Percentiles rank a stretch among this genome's conserved stretches.
Evolutionary conservation across 2,329 filamentous ascomycete species (phyloP).

Genomic region (Claviceps quebecensis): DNA sequence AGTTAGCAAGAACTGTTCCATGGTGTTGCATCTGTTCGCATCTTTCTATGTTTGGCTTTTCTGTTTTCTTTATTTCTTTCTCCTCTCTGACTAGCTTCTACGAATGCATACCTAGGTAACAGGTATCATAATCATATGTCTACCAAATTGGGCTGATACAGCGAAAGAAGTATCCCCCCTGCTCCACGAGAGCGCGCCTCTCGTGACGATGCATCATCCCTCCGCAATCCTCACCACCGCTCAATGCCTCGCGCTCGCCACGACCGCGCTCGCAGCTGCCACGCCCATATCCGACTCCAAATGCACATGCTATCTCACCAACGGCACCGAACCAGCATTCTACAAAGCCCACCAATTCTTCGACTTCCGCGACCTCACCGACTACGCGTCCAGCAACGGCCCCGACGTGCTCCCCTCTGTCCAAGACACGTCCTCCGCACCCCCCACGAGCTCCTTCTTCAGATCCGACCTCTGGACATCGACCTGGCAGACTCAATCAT

Average conservation of each 20-base stretch:
- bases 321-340: constrained; percentile 27
- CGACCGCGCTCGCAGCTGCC: background rate
- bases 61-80: background rate
- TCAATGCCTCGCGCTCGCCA: background rate
- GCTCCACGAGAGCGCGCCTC: background rate
- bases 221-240: background rate
- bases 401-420: constrained; percentile 18
- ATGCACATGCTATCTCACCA: constrained; percentile 35
- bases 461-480: constrained; percentile 19
- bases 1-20: background rate
- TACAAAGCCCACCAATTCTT: constrained; percentile 34
- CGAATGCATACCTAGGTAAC: background rate
- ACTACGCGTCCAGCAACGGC: constrained; percentile 21
- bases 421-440: constrained; percentile 14
- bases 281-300: constrained; percentile 15
- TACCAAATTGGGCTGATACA: too few relatives aligned
- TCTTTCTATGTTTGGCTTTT: background rate
- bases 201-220: background rate
- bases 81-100: too few relatives aligned
- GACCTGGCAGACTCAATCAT: constrained; percentile 25
- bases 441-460: constrained; percentile 25
- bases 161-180: too few relatives aligned
- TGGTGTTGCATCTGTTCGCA: background rate
- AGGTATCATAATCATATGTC: background rate
- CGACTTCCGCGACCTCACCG: constrained; percentile 30